phyloP scores from a whole-genome alignment of 2,329 filamentous ascomycete species.

The Penicillium sp. region DNA sequence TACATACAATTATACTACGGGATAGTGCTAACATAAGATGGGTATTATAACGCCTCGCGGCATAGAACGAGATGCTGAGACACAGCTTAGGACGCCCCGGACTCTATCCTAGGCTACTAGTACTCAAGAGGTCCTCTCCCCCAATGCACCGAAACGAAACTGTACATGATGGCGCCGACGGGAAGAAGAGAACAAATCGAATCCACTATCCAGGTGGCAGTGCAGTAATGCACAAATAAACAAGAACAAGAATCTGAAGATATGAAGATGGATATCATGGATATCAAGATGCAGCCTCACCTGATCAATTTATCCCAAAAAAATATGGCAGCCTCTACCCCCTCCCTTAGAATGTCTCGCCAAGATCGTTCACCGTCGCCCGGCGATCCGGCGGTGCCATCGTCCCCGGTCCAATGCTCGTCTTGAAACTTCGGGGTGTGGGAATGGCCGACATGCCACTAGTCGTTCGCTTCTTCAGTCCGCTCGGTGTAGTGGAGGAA shows the following conservation, averaged over 20 bases:
- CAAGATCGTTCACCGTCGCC: constrained; percentile 58
- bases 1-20: not conserved
- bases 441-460: constrained; percentile 49
- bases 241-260: not conserved
- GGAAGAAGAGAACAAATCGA: constrained; percentile 1
- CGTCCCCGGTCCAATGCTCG: constrained; percentile 45
- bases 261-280: not conserved
- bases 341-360: constrained; percentile 58
- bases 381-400: constrained; percentile 55
- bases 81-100: constrained; percentile 42
- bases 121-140: not conserved
- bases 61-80: constrained; percentile 36
- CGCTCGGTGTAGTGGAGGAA: constrained; percentile 51
- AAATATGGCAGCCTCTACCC: not conserved
- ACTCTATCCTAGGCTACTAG: constrained; percentile 22
- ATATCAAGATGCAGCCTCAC: not conserved
- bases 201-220: constrained; percentile 22
- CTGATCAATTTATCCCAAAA: not conserved
- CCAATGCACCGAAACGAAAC: not conserved
- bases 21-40: constrained; percentile 19
- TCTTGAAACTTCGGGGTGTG: constrained; percentile 44
- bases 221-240: not conserved
- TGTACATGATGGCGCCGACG: constrained; percentile 17
- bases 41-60: constrained; percentile 42
- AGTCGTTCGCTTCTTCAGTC: constrained; percentile 57